A percentile compares a stretch with the other conserved stretches of the same genome.
Evolutionary conservation across 345 rosid genomes (phyloP).

Genomic region (Chamaenerion angustifolium): DNA sequence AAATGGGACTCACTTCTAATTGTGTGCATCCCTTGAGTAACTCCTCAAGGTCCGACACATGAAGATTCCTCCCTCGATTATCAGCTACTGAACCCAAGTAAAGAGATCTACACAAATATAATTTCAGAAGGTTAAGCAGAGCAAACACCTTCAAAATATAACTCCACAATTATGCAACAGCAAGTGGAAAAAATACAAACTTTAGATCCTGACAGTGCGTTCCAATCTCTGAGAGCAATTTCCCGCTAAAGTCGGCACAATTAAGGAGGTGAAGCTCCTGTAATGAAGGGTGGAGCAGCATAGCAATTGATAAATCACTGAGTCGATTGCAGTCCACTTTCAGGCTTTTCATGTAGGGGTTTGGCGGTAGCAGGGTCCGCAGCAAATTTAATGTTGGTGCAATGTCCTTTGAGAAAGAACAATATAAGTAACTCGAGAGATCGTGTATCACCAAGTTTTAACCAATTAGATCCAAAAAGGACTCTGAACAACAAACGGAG

Average conservation of each 20-base stretch:
- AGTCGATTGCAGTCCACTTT: conserved; percentile 72
- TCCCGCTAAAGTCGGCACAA: conserved; percentile 65
- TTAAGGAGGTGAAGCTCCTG: conserved; percentile 56
- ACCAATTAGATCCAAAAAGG: no score
- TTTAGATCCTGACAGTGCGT: conserved; percentile 51
- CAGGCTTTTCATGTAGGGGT: conserved; percentile 51
- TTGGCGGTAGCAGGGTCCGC: conserved; percentile 53
- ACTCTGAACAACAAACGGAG: no score
- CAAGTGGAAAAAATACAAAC: conserved; percentile 17
- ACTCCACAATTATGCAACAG: background rate
- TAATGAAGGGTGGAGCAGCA: conserved; percentile 48
- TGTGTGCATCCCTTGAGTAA: conserved; percentile 61
- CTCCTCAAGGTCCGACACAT: conserved; percentile 60
- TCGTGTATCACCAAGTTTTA: no score
- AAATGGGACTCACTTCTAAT: conserved; percentile 63
- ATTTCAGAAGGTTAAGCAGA: background rate
- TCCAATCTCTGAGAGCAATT: conserved; percentile 67
- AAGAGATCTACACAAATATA: conserved; percentile 28
- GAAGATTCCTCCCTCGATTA: conserved; percentile 58
- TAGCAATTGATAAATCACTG: conserved; percentile 41
- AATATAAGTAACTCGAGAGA: background rate
- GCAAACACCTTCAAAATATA: background rate
- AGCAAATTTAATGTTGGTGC: conserved; percentile 43
- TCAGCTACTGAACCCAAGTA: conserved; percentile 82
- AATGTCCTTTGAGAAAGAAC: conserved; percentile 29